Percentiles rank a stretch among this genome's conserved stretches.
Evolutionary conservation across 257 asterid genomes (phyloP).

Genomic region (Anisodus acutangulus): DNA sequence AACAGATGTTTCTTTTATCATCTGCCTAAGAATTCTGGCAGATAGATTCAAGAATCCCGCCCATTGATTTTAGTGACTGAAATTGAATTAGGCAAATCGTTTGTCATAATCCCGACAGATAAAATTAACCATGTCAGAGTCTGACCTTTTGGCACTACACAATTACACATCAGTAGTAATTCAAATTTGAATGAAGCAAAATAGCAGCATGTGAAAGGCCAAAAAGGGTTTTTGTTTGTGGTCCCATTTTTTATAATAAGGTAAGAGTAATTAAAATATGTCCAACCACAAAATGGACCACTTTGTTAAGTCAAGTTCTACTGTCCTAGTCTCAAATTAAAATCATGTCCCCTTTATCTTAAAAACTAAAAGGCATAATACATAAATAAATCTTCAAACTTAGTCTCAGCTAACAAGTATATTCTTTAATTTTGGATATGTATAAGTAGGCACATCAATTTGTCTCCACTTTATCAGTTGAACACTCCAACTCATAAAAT

Average conservation of each 20-base stretch:
- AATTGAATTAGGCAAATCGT: background rate
- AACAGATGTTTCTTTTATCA: background rate
- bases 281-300: slow-evolving; percentile 38
- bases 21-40: slow-evolving; percentile 2
- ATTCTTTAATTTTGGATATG: too few species aligned
- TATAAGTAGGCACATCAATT: too few species aligned
- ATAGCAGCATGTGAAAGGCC: slow-evolving; percentile 35
- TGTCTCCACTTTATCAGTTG: too few species aligned
- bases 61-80: background rate
- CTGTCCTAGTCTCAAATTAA: background rate
- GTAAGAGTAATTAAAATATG: slow-evolving; percentile 31
- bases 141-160: slow-evolving; percentile 27
- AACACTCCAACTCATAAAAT: too few species aligned
- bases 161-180: slow-evolving; percentile 17
- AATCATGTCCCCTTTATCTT: slow-evolving; percentile 7
- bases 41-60: background rate
- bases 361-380: background rate
- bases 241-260: slow-evolving; percentile 35
- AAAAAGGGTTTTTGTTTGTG: slow-evolving; percentile 16
- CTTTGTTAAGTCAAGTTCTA: background rate
- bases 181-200: slow-evolving; percentile 40
- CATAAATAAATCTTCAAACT: too few species aligned
- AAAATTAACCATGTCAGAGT: slow-evolving; percentile 24
- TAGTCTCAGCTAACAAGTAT: too few species aligned
- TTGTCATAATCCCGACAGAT: slow-evolving; percentile 10